Evolutionary conservation across 768 basidiomycete species (phyloP), one percentile per base, ranked within the genome.

Genomic region (Daedaleopsis sinensis): DNA sequence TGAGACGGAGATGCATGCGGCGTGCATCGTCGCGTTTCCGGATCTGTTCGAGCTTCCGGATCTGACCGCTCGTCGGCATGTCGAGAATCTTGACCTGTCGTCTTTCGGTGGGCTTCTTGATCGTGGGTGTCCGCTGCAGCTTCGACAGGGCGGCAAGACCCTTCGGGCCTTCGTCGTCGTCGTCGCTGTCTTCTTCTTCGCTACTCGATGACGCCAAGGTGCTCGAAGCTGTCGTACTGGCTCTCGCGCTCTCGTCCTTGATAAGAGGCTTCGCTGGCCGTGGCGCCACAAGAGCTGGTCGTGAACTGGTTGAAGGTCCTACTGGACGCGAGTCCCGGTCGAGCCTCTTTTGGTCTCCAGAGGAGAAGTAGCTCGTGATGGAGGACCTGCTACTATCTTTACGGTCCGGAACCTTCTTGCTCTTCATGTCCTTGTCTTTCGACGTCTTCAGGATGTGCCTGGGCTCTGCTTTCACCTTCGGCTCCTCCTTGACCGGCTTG

Each of bases 31-130:
- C 86, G 53, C 83, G 80, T 59, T 83, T 81, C 35, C 78, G 74
- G 43, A 87, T 65, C 37, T 86, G 78, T 51, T 84, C 80, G 64
- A 82, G 76, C 18, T 80, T 75, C 10, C 80, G 75, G 37, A 80
- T 83, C 55, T 73, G 75, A 36, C 66, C 68, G 15, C 62, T 72
- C 35, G 76, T 76, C 0, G 84, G 82, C 49, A 84, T 73, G 51
- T 89, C 86, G 52, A 92, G 65, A 51, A 84, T 76, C 73, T 85
- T 88, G 64, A 90, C 78, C 69, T 86, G 84, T 42, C 90, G 80
- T 24, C 87, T 83, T 71, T 86, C 82, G 35, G 73, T 70, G 7
- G 77, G 79, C 68, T 85, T 89, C 70, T 79, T 82, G 58, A 85
- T 77, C 67, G 80, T 80, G 10, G 88, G 86, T 1, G 84, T 82